A percentile compares a stretch with the other conserved stretches of the same genome.
Conservation (phyloP, 805 yeast species). For the Cyberlindnera saturnus region DNA sequence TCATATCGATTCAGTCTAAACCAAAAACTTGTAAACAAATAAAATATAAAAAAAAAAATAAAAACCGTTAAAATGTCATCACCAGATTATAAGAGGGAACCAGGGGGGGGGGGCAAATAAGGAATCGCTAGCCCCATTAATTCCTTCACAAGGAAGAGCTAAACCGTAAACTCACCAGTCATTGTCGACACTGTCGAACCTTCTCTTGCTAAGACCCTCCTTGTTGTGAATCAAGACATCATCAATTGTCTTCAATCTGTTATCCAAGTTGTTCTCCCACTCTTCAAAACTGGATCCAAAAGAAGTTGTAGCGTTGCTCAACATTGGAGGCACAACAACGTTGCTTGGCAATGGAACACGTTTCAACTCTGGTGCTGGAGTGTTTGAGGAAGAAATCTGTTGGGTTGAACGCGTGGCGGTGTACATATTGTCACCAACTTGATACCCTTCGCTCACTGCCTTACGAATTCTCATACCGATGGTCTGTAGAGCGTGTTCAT, state of each 20-base stretch:
- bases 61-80: too few relatives aligned
- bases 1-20: too few relatives aligned
- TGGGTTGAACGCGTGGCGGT: conserved; percentile 9
- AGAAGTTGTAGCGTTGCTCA: conserved; percentile 29
- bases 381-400: not conserved
- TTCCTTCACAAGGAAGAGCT: too few relatives aligned
- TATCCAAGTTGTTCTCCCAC: conserved; percentile 33
- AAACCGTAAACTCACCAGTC: conserved; percentile 16
- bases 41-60: too few relatives aligned
- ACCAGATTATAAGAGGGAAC: not conserved
- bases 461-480: conserved; percentile 71
- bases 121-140: not conserved
- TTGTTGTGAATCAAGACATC: conserved; percentile 16
- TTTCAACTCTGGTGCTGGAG: conserved; percentile 22
- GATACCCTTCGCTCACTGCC: conserved; percentile 58
- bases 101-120: not conserved
- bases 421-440: conserved; percentile 16
- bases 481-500: conserved; percentile 39
- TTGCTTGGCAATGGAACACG: conserved; percentile 31
- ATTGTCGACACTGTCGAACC: conserved; percentile 21
- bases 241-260: conserved; percentile 29
- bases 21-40: too few relatives aligned
- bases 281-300: conserved; percentile 32
- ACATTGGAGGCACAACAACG: conserved; percentile 28
- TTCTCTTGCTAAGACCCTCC: conserved; percentile 20